Base-by-base conservation (phyloP, 2,329 filamentous ascomycete genomes). In the Ceratocystis lukuohia region DNA sequence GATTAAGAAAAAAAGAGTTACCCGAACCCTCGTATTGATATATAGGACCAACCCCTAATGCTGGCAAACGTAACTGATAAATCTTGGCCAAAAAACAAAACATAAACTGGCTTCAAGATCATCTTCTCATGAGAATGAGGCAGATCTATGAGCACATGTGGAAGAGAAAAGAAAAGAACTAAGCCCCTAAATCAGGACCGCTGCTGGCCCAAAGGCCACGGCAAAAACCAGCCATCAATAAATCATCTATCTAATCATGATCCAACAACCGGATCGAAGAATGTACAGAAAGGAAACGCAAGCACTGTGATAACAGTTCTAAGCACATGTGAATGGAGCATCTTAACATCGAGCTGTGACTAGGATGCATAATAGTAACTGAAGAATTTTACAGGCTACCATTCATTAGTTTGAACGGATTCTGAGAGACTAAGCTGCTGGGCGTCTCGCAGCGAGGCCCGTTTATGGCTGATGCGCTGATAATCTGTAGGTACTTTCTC, bases 391-490 rank as follows among this genome's bases (percentile, higher is more conserved):
- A 53, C 17, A 22, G 37, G 44, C 62, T 65, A 62, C 41, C 61
- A 66, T 57, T 62, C 65, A 25, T 28, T 57, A 61, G 50, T n/a
- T 25, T 46, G 25, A n/a, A 30, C 22, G 2, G 53, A 44, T 25
- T 53, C 62, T 1, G 20, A 28, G 7, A 66, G 10, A 2, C 61
- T 25, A 8, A 46, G 37, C 44, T 63, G 61, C 4, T 41, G 44
- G 20, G 15, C 8, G 33, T 66, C 65, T 15, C 44, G 25, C 15
- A 46, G 22, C n/a, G 61, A 48, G 10, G 50, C 46, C 17, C 63
- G 63, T 20, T 50, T 62, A 37, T 62, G 62, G 25, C 62, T 65
- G 25, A 63, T 53, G 6, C 67, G 61, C 44, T 65, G 62, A 37
- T 66, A 68, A 3, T 68, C 56, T 8, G 46, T 30, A 5, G 37